A percentile compares a stretch with the other conserved stretches of the same genome.
phyloP scores from a whole-genome alignment of 257 asterid species.

The Solanum tacnaense region DNA sequence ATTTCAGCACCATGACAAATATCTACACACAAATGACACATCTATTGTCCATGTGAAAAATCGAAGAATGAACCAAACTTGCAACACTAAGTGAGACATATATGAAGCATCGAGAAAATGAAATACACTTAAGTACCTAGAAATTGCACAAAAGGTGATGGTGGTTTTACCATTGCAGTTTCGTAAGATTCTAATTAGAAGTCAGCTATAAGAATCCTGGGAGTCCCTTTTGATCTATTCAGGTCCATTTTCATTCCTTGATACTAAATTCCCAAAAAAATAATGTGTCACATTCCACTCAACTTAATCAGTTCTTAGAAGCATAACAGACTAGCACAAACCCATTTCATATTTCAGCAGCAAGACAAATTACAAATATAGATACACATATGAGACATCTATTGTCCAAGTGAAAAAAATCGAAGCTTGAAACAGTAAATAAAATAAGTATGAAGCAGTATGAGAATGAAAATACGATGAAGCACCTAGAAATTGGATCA shows the following conservation, averaged over 20 bases:
- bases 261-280: background rate
- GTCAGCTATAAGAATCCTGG: background rate
- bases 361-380: background rate
- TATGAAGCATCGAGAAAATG: background rate
- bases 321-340: background rate
- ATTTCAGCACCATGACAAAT: background rate
- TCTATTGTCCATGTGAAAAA: background rate
- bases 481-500: background rate
- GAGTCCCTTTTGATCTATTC: background rate
- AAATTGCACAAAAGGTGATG: background rate
- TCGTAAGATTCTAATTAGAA: background rate
- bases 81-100: background rate
- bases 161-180: background rate
- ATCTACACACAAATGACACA: background rate
- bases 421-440: background rate
- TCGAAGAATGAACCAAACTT: background rate
- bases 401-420: background rate
- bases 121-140: background rate
- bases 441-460: background rate
- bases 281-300: background rate
- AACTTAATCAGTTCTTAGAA: background rate
- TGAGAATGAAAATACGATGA: too few species aligned
- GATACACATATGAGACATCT: background rate
- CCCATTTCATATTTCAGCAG: background rate
- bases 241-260: background rate